Evolutionary conservation across 805 yeast species (phyloP).

Genomic region (Wickerhamomyces sydowiorum): DNA sequence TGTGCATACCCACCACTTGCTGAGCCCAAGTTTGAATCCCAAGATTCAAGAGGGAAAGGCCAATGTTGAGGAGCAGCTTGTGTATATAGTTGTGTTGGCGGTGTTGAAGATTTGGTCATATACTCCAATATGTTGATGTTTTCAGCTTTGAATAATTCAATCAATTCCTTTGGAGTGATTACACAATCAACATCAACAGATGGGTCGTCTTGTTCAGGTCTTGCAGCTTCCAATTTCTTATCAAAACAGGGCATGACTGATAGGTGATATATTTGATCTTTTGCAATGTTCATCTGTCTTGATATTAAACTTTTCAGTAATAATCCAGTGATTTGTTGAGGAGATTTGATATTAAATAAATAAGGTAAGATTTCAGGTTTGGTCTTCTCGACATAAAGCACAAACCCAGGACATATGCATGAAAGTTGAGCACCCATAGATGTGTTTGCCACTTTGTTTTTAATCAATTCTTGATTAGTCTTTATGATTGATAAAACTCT

Average conservation of each 20-base stretch:
- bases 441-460: conserved; percentile 7
- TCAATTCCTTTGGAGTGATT: conserved; percentile 81
- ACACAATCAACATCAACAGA: conserved; percentile 85
- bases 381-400: conserved; percentile 90
- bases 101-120: conserved; percentile 10
- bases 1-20: conserved; percentile 87
- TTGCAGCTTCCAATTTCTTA: conserved; percentile 89
- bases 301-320: conserved; percentile 52
- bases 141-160: conserved; percentile 62
- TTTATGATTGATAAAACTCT: conserved; percentile 57
- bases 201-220: conserved; percentile 52
- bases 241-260: conserved; percentile 97
- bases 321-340: conserved; percentile 90
- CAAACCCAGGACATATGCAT: conserved; percentile 94
- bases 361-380: conserved; percentile 77
- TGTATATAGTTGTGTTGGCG: conserved; percentile 21
- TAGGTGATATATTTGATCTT: conserved; percentile 60
- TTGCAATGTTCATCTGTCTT: conserved; percentile 24
- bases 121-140: conserved; percentile 29
- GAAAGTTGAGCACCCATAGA: conserved; percentile 48
- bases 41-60: conserved; percentile 54
- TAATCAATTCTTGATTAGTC: conserved; percentile 34
- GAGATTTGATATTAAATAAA: conserved; percentile 73
- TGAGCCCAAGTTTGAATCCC: conserved; percentile 76
- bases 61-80: conserved; percentile 50